Conservation (phyloP, 1,284 basidiomycete species). For the Ceratobasidium sp. region DNA sequence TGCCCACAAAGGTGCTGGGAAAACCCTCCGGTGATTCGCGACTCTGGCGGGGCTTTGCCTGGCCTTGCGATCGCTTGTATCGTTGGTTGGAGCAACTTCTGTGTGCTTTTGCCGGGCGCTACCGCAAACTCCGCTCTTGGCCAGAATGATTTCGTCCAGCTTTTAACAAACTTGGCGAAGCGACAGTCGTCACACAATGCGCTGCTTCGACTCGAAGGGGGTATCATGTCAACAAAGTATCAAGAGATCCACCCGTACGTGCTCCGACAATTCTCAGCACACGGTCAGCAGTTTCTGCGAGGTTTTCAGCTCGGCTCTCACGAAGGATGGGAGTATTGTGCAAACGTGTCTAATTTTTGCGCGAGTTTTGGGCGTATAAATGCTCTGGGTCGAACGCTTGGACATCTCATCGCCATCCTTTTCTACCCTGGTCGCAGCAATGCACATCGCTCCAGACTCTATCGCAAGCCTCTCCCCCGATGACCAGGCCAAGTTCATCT, state of each 20-base stretch:
- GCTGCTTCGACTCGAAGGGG: constrained; percentile 19
- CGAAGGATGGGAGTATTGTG: background rate
- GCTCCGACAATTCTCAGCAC: constrained; percentile 39
- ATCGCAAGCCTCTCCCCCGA: constrained; percentile 53
- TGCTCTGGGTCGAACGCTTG: background rate
- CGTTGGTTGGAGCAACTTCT: background rate
- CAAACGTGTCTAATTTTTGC: background rate
- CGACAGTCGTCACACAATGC: constrained; percentile 17
- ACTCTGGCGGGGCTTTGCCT: constrained; percentile 5
- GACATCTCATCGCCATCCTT: constrained; percentile 8
- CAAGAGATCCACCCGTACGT: constrained; percentile 24
- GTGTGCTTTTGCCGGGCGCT: constrained; percentile 12
- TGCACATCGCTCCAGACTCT: constrained; percentile 33
- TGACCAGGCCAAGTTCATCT: constrained; percentile 61
- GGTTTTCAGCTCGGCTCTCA: constrained; percentile 28
- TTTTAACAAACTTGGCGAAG: constrained; percentile 19
- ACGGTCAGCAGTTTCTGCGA: constrained; percentile 24
- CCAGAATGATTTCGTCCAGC: background rate
- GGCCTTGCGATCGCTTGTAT: constrained; percentile 29
- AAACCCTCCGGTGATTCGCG: constrained; percentile 36
- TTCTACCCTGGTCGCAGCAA: constrained; percentile 18
- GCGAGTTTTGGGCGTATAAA: constrained; percentile 22
- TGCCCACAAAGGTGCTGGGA: constrained; percentile 2
- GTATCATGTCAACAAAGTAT: background rate
- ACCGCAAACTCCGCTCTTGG: background rate